phyloP scores from a whole-genome alignment of 2,329 filamentous ascomycete genomes.

The Fusarium nematophilum region DNA sequence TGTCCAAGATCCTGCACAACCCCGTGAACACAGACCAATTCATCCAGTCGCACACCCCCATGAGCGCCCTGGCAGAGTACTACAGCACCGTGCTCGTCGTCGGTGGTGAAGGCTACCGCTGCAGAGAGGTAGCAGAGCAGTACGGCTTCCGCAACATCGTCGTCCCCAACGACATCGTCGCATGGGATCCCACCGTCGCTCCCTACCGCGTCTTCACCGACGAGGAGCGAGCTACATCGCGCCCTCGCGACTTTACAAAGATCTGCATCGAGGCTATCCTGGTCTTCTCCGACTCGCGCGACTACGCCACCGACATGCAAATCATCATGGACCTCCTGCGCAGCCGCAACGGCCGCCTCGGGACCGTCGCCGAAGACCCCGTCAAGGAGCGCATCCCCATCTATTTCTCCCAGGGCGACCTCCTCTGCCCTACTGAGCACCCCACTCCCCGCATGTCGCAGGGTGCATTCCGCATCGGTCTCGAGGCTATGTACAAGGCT shows the following conservation, averaged over 20 bases:
- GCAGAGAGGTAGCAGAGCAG: slow-evolving; percentile 64
- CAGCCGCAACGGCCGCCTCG: slow-evolving; percentile 79
- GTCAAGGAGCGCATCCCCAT: slow-evolving; percentile 70
- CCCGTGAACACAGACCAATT: slow-evolving; percentile 64
- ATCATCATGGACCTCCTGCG: slow-evolving; percentile 83
- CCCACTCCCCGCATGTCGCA: slow-evolving; percentile 86
- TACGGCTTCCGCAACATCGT: slow-evolving; percentile 83
- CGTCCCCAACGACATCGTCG: slow-evolving; percentile 83
- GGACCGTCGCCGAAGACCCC: slow-evolving; percentile 64
- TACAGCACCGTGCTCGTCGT: slow-evolving; percentile 81
- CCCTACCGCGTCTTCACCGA: slow-evolving; percentile 78
- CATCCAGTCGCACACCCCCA: slow-evolving; percentile 82
- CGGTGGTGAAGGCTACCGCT: slow-evolving; percentile 80
- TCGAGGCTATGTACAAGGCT: slow-evolving; percentile 80
- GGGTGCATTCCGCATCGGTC: slow-evolving; percentile 83
- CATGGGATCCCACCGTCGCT: slow-evolving; percentile 78
- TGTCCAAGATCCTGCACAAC: slow-evolving; percentile 61
- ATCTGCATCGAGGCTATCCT: slow-evolving; percentile 87
- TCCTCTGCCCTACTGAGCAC: slow-evolving; percentile 86
- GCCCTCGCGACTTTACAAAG: slow-evolving; percentile 78
- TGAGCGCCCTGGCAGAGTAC: slow-evolving; percentile 80
- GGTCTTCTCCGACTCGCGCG: slow-evolving; percentile 91
- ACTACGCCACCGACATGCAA: slow-evolving; percentile 89
- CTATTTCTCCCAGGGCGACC: slow-evolving; percentile 87
- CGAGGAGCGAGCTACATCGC: slow-evolving; percentile 72